Conservation (phyloP, 306 rosid species). For the Nissolia schottii region DNA sequence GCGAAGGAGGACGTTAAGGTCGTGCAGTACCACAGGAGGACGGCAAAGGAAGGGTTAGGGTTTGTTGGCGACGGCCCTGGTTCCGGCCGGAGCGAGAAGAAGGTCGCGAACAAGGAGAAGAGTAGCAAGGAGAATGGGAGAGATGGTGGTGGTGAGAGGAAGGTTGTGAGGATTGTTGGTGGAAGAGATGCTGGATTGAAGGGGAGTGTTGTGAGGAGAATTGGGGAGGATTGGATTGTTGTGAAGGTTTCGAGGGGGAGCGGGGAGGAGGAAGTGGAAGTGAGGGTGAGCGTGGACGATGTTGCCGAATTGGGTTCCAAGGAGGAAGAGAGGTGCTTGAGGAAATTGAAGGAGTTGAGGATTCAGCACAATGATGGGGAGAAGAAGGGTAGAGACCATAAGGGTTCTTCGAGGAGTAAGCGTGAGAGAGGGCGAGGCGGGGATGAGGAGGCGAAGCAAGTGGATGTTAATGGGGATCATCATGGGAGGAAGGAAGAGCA, state of each 20-base stretch:
- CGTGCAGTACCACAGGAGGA: slow-evolving; percentile 40
- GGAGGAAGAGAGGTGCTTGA: slow-evolving; percentile 64
- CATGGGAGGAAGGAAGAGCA: slow-evolving; percentile 22
- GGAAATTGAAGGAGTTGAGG: slow-evolving; percentile 50
- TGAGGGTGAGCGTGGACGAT: slow-evolving; percentile 39
- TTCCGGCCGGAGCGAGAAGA: neutral
- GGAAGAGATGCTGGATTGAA: slow-evolving; percentile 60
- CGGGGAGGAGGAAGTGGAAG: slow-evolving; percentile 24
- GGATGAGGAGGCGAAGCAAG: neutral
- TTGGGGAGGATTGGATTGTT: slow-evolving; percentile 32
- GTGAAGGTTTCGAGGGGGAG: slow-evolving; percentile 38
- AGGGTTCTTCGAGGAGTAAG: slow-evolving; percentile 25
- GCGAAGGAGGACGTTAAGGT: slow-evolving; percentile 66
- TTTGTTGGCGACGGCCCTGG: slow-evolving; percentile 35
- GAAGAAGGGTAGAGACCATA: neutral
- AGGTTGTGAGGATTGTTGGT: slow-evolving; percentile 47
- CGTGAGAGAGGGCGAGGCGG: neutral
- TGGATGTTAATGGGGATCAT: slow-evolving; percentile 9
- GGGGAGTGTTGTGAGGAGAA: slow-evolving; percentile 43
- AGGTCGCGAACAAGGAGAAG: neutral
- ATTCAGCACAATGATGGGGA: neutral
- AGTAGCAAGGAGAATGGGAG: neutral
- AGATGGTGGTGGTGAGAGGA: slow-evolving; percentile 14
- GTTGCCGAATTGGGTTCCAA: slow-evolving; percentile 54
- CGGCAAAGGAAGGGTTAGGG: slow-evolving; percentile 73